Evolutionary conservation across 495 filamentous ascomycete species (phyloP).

Genomic region (Margaritispora aquatica): DNA sequence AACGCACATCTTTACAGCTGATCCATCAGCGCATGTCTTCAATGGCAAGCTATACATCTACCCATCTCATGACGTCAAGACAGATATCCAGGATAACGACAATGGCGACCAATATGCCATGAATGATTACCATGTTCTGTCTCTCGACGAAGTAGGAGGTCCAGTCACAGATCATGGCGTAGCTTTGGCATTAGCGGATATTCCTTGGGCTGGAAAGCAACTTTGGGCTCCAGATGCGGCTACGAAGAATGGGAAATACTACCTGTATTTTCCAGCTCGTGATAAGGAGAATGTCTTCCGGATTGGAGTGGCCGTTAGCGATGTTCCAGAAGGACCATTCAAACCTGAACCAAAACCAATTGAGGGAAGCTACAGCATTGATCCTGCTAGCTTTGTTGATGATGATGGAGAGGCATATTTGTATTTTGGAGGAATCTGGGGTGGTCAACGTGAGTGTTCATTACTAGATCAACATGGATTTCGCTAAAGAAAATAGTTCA

Average conservation of each 20-base stretch:
- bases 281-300: constrained; percentile 55
- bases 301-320: constrained; percentile 53
- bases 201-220: constrained; percentile 60
- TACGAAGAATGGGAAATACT: constrained; percentile 52
- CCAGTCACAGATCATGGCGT: constrained; percentile 55
- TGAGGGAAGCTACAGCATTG: constrained; percentile 54
- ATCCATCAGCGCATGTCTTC: constrained; percentile 51
- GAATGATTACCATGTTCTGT: constrained; percentile 64
- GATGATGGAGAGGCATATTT: constrained; percentile 53
- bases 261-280: constrained; percentile 58
- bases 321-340: constrained; percentile 52
- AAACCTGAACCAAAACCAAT: constrained; percentile 35
- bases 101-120: constrained; percentile 82
- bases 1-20: constrained; percentile 63
- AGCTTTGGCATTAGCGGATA: constrained; percentile 41
- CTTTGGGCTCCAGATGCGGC: constrained; percentile 62
- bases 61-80: constrained; percentile 59
- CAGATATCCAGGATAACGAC: constrained; percentile 60
- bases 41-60: constrained; percentile 57
- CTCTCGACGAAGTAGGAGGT: constrained; percentile 39
- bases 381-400: constrained; percentile 59
- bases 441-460: constrained; percentile 57
- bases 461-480: no score
- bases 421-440: constrained; percentile 66
- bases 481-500: no score